Conservation (phyloP, 345 rosid species). For the Eucalyptus polybractea region DNA sequence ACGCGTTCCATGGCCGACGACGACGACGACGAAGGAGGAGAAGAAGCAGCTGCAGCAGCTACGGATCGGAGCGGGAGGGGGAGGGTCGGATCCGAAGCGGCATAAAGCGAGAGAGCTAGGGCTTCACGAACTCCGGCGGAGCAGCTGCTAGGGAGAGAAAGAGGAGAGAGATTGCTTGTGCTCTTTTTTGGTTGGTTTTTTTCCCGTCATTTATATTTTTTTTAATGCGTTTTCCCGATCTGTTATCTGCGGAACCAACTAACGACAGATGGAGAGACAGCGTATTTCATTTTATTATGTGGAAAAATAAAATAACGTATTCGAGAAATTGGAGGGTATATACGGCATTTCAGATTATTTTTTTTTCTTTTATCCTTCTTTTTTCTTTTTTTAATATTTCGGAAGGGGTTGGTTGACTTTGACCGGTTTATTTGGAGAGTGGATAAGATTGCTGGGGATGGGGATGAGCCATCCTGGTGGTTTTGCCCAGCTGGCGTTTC, state of each 20-base stretch:
- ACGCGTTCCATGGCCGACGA: conserved; percentile 47
- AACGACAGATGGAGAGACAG: neutral
- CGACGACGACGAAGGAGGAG: neutral
- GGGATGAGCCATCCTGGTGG: neutral
- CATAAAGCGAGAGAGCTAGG: neutral
- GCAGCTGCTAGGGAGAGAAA: neutral
- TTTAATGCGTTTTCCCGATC: neutral
- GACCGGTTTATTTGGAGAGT: neutral
- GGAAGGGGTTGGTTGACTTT: neutral
- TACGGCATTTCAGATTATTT: neutral
- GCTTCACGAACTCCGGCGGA: neutral
- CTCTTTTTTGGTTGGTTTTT: neutral
- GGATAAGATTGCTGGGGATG: neutral
- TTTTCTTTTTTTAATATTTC: neutral
- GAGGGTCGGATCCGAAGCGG: neutral
- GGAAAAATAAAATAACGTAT: neutral
- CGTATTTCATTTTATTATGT: neutral
- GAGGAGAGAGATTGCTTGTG: neutral
- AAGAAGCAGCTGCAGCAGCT: neutral
- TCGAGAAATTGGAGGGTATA: neutral
- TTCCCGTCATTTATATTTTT: neutral
- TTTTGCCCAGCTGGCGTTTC: neutral
- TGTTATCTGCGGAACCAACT: neutral
- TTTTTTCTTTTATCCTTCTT: neutral
- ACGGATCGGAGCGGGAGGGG: neutral